Evolutionary conservation across 1,284 basidiomycete genomes (phyloP).

Genomic region (Sporisorium scitamineum): DNA sequence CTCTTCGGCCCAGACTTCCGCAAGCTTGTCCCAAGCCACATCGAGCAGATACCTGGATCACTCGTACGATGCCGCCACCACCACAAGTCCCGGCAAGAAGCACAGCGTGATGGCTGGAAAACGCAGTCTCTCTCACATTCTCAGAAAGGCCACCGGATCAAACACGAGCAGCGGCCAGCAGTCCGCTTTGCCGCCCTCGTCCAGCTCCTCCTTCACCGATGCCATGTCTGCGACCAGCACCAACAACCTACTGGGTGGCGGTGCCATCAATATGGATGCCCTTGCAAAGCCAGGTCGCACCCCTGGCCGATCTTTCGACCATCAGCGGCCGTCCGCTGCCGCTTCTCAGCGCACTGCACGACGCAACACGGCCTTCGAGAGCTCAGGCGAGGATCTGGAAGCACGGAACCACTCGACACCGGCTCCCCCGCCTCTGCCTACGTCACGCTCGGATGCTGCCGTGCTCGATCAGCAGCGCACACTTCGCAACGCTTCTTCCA

Average conservation of each 20-base stretch:
- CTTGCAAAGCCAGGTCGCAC: slow-evolving; percentile 34
- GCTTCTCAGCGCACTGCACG: slow-evolving; percentile 9
- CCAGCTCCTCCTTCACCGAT: slow-evolving; percentile 27
- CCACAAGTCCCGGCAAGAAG: slow-evolving; percentile 38
- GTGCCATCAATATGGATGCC: slow-evolving; percentile 35
- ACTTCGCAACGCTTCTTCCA: slow-evolving; percentile 36
- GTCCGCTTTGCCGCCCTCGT: slow-evolving; percentile 15
- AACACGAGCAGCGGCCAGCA: slow-evolving; percentile 4
- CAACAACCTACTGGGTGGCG: slow-evolving; percentile 11
- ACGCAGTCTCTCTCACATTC: slow-evolving; percentile 55
- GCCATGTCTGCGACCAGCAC: slow-evolving; percentile 14
- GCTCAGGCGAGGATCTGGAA: slow-evolving; percentile 27
- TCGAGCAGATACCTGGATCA: slow-evolving; percentile 19
- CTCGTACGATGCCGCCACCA: slow-evolving; percentile 21
- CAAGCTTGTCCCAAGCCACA: slow-evolving; percentile 24
- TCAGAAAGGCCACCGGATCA: slow-evolving; percentile 50
- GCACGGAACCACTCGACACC: slow-evolving; percentile 8
- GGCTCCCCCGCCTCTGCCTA: slow-evolving; percentile 7
- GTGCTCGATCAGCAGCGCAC: slow-evolving; percentile 18
- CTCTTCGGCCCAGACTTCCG: slow-evolving; percentile 19
- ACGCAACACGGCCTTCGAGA: slow-evolving; percentile 27
- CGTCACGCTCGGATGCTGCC: slow-evolving; percentile 18
- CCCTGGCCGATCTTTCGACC: slow-evolving; percentile 31
- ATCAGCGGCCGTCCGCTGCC: slow-evolving; percentile 25
- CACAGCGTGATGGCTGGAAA: slow-evolving; percentile 41